Percentiles rank a stretch among this genome's conserved stretches.
Conservation (phyloP, 179 eudicot species). For the Drosera spatulata region DNA sequence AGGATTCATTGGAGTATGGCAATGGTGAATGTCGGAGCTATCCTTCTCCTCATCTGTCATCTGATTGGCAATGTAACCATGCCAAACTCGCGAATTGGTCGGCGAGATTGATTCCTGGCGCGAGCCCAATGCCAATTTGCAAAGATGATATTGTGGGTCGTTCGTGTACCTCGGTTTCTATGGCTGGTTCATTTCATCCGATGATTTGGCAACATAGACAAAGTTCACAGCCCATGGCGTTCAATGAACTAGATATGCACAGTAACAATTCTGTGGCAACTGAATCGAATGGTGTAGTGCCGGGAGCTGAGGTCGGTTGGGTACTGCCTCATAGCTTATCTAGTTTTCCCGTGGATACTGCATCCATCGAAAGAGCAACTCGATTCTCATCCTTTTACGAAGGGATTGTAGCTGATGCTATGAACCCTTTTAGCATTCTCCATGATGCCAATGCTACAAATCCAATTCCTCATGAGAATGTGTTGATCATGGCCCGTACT, state of each 20-base stretch:
- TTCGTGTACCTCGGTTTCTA: constrained; percentile 38
- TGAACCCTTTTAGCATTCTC: constrained; percentile 50
- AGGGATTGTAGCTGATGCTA: constrained; percentile 49
- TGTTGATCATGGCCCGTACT: constrained; percentile 25
- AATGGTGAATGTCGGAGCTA: constrained; percentile 36
- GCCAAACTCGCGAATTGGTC: constrained; percentile 36
- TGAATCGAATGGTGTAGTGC: constrained; percentile 5
- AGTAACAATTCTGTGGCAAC: constrained; percentile 11
- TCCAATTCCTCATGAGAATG: constrained; percentile 21
- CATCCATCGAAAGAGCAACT: constrained; percentile 89
- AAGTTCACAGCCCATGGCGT: constrained; percentile 33
- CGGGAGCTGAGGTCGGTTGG: constrained; percentile 27
- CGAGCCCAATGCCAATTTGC: constrained; percentile 20
- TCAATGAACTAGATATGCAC: constrained; percentile 44
- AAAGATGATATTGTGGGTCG: constrained; percentile 20
- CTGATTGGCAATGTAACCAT: constrained; percentile 50
- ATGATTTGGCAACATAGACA: constrained; percentile 56
- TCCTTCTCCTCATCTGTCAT: constrained; percentile 32
- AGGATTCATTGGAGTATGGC: constrained; percentile 37
- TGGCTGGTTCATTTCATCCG: constrained; percentile 51
- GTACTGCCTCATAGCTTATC: constrained; percentile 56
- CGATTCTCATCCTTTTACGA: constrained; percentile 80
- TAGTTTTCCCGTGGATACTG: constrained; percentile 78
- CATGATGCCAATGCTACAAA: constrained; percentile 30
- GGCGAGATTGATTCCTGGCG: constrained; percentile 29